Percentiles rank a stretch among this genome's conserved stretches.
These are phyloP conservation scores for Apiospora aurea DNA, from an alignment of 2,329 filamentous ascomycete species.

Conservation along the genomic window DNA sequence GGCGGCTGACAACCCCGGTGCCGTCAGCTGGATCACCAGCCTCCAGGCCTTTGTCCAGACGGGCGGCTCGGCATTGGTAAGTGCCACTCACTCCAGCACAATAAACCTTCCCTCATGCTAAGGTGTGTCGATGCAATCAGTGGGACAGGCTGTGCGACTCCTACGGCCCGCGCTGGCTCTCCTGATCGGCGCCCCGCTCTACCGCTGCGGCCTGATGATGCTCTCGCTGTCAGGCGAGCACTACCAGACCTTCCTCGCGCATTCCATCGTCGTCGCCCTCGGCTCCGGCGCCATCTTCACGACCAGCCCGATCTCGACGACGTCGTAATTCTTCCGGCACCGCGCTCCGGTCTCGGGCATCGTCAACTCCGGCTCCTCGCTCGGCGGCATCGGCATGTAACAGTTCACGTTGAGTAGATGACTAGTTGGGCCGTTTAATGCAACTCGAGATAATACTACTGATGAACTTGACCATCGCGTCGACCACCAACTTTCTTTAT, in stretches of 20 bases:
- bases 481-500: too few relatives aligned
- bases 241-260: constrained; percentile 50
- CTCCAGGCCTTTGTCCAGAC: constrained; percentile 54
- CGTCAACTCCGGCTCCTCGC: constrained; percentile 54
- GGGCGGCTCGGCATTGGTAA: constrained; percentile 54
- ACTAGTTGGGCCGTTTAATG: too few relatives aligned
- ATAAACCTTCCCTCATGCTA: constrained; percentile 16
- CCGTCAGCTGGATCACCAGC: constrained; percentile 64
- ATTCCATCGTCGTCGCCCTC: constrained; percentile 43
- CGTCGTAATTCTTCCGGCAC: constrained; percentile 54
- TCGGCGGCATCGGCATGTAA: constrained; percentile 53
- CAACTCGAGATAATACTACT: too few relatives aligned
- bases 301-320: constrained; percentile 37
- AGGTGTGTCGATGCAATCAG: not conserved
- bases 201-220: constrained; percentile 68
- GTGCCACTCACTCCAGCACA: constrained; percentile 26
- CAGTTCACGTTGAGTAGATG: too few relatives aligned
- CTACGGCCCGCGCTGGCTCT: constrained; percentile 62
- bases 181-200: constrained; percentile 56
- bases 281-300: constrained; percentile 47
- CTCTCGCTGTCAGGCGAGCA: constrained; percentile 53
- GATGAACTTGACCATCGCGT: too few relatives aligned
- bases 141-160: constrained; percentile 44
- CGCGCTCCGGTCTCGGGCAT: constrained; percentile 57
- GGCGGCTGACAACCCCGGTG: constrained; percentile 53